Conservation (phyloP, 2,329 filamentous ascomycete species). For the Hypocrella siamensis region DNA sequence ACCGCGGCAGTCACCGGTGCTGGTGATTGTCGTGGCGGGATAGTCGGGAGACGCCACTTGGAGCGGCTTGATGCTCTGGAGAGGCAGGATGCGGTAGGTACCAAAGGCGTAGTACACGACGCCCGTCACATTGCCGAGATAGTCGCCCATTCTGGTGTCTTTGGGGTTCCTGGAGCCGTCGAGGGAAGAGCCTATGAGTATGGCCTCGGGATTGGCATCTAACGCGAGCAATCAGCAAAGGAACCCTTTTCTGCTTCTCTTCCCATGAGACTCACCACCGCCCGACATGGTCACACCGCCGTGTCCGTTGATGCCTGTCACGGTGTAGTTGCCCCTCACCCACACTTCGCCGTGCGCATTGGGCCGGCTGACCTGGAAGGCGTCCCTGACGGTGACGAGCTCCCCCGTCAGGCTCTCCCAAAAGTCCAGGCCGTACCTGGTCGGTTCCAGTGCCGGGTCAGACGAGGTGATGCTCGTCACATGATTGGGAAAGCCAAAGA, state of each 20-base stretch:
- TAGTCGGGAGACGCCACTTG: constrained; percentile 29
- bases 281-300: constrained; percentile 49
- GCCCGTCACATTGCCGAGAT: constrained; percentile 50
- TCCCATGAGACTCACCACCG: constrained; percentile 22
- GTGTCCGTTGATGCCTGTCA: constrained; percentile 44
- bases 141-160: constrained; percentile 48
- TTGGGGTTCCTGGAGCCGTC: constrained; percentile 46
- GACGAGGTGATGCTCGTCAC: constrained; percentile 35
- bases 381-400: constrained; percentile 45
- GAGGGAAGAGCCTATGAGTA: constrained; percentile 47
- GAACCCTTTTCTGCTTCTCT: too few relatives aligned
- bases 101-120: constrained; percentile 50
- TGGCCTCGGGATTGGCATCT: constrained; percentile 56
- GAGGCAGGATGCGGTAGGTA: constrained; percentile 52
- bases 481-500: constrained; percentile 51
- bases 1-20: constrained; percentile 39
- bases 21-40: constrained; percentile 34
- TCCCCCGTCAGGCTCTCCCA: constrained; percentile 57
- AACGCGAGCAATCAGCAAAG: too few relatives aligned
- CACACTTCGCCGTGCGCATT: constrained; percentile 54
- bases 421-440: constrained; percentile 52
- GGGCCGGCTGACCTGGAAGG: constrained; percentile 41
- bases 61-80: constrained; percentile 36
- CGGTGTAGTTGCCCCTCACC: constrained; percentile 49
- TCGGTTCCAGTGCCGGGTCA: constrained; percentile 47